Evolutionary conservation across 2,329 filamentous ascomycete species (phyloP), one percentile per base, ranked within the genome.

Genomic region (Corynespora cassiicola): DNA sequence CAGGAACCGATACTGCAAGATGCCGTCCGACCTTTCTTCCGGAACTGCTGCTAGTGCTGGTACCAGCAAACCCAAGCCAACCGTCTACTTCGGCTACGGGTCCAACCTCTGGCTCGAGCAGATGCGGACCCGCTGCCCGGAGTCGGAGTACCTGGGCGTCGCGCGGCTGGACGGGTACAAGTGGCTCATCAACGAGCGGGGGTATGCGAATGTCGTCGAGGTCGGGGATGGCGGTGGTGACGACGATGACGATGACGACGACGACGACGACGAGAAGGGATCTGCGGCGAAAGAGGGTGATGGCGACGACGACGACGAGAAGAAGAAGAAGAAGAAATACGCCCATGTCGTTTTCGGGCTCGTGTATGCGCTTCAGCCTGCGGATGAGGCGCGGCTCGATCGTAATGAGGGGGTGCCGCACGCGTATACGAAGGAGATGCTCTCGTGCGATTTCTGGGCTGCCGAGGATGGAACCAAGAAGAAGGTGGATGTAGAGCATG

Each of bases 1-100:
- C n/a, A n/a, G n/a, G n/a, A n/a, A n/a, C n/a, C n/a, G n/a, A n/a
- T n/a, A n/a, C n/a, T n/a, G n/a, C n/a, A n/a, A n/a, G n/a, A n/a
- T n/a, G n/a, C n/a, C n/a, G n/a, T n/a, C n/a, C n/a, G n/a, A n/a
- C n/a, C n/a, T n/a, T n/a, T n/a, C n/a, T n/a, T n/a, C n/a, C n/a
- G n/a, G n/a, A n/a, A n/a, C n/a, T n/a, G n/a, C n/a, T n/a, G n/a
- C n/a, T n/a, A n/a, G n/a, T 24, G 22, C 7, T n/a, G n/a, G n/a
- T n/a, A n/a, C n/a, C n/a, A n/a, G n/a, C n/a, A n/a, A n/a, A n/a
- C n/a, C 35, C 24, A 15, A 25, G 23, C 38, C 39, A 36, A 71
- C 61, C 33, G 64, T 82, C 48, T 87, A 87, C 72, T 87, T 88
- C 59, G 86, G 80, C 54, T 88, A 86, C 66, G 86, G 85, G 47